Conservation (phyloP, 495 filamentous ascomycete genomes). For the Parathielavia hyrcaniae region DNA sequence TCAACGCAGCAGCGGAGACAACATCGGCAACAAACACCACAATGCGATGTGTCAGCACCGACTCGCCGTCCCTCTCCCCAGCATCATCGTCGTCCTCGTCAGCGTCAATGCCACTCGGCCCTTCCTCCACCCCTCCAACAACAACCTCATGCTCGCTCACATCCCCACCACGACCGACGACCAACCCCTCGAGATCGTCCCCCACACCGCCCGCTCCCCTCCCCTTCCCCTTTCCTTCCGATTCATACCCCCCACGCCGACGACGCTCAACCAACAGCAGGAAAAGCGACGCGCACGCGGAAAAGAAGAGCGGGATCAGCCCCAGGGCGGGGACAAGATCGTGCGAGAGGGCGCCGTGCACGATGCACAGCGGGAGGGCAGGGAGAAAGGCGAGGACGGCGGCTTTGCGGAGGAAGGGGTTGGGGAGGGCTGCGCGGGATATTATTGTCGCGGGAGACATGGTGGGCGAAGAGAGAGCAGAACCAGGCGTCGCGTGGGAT, state of each 20-base stretch:
- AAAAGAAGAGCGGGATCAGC: constrained; percentile 37
- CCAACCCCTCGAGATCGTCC: not conserved
- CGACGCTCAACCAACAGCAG: constrained; percentile 17
- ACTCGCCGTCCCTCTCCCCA: constrained; percentile 3
- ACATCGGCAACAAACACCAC: constrained; percentile 36
- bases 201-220: not conserved
- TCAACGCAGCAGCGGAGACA: constrained; percentile 31
- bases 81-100: constrained; percentile 18
- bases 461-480: too few relatives aligned
- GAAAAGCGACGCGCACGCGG: constrained; percentile 27
- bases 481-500: too few relatives aligned
- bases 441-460: too few relatives aligned
- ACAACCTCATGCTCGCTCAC: constrained; percentile 14
- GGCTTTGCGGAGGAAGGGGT: constrained; percentile 33
- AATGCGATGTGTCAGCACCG: constrained; percentile 30
- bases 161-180: not conserved
- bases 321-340: constrained; percentile 37
- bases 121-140: not conserved
- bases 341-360: constrained; percentile 37
- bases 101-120: constrained; percentile 8
- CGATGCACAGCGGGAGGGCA: constrained; percentile 45
- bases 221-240: not conserved
- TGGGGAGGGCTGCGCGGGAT: constrained; percentile 4
- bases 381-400: constrained; percentile 47
- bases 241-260: not conserved